Percentiles rank a stretch among this genome's conserved stretches.
Conservation (phyloP, 2,329 filamentous ascomycete genomes). For the Cytospora piceae region DNA sequence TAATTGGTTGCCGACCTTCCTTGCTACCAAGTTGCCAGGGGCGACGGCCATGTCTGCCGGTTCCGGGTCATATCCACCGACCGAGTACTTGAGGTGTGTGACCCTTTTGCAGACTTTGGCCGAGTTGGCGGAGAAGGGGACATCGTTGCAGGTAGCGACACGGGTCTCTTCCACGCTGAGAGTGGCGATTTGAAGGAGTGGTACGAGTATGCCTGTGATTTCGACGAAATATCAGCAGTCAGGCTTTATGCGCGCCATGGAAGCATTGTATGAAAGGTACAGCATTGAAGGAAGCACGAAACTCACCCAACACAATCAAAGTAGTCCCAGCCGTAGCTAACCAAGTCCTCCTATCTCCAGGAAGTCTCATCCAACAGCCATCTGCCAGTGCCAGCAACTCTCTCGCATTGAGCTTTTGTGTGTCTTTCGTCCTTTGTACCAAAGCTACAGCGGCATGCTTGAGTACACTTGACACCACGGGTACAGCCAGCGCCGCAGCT, state of each 20-base stretch:
- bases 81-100: slow-evolving; percentile 5
- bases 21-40: slow-evolving; percentile 17
- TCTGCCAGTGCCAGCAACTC: slow-evolving; percentile 14
- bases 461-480: slow-evolving; percentile 7
- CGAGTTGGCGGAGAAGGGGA: slow-evolving; percentile 5
- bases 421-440: slow-evolving; percentile 10
- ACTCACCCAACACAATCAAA: slow-evolving; percentile 14
- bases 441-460: slow-evolving; percentile 19
- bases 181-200: slow-evolving; percentile 14
- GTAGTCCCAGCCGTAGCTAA: slow-evolving; percentile 13
- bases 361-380: slow-evolving; percentile 12
- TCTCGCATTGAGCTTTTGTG: slow-evolving; percentile 12
- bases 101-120: slow-evolving; percentile 8
- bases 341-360: slow-evolving; percentile 14
- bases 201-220: slow-evolving; percentile 7
- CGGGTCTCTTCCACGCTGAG: slow-evolving; percentile 9
- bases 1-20: slow-evolving; percentile 10
- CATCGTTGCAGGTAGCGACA: slow-evolving; percentile 17
- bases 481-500: slow-evolving; percentile 8
- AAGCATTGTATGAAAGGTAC: neutral
- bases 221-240: neutral
- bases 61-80: slow-evolving; percentile 20
- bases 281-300: neutral
- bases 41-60: slow-evolving; percentile 15
- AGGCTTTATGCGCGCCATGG: neutral